Conservation (phyloP, 257 asterid species). For the Solanum peruvianum region DNA sequence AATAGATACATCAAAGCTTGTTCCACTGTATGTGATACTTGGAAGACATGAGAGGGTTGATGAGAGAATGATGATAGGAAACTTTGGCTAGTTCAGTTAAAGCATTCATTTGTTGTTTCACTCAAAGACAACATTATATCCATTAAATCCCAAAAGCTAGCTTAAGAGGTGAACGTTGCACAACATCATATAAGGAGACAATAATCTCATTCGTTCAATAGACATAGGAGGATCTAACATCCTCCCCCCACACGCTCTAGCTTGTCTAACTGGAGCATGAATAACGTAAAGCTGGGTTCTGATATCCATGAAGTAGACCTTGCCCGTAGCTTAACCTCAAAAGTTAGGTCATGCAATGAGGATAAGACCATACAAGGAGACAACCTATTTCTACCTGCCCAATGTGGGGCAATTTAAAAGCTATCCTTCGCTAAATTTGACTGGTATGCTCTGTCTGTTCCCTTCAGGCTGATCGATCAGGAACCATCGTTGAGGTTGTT, state of each 20-base stretch:
- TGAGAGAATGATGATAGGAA: not conserved
- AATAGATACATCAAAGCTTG: not conserved
- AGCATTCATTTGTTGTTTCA: not conserved
- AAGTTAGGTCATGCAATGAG: not conserved
- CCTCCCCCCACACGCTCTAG: not conserved
- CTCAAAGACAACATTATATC: not conserved
- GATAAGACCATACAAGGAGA: not conserved
- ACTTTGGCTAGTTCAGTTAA: not conserved
- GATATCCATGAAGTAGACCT: not conserved
- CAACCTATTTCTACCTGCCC: not conserved
- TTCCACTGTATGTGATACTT: not conserved
- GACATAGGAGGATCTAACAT: not conserved
- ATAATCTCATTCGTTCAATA: not conserved
- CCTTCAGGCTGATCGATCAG: conserved; percentile 62
- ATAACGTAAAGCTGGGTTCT: not conserved
- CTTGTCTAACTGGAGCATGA: not conserved
- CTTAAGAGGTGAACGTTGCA: not conserved
- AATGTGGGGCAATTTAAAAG: not conserved
- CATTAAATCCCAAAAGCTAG: not conserved
- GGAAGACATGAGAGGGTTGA: not conserved
- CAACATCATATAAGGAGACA: not conserved
- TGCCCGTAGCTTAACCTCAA: not conserved
- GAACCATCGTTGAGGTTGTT: conserved; percentile 57
- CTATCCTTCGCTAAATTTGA: not conserved
- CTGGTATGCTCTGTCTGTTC: not conserved